Evolutionary conservation across 202 grass and related monocot species (phyloP), one percentile per base, ranked within the genome.

Genomic region (Digitaria exilis): DNA sequence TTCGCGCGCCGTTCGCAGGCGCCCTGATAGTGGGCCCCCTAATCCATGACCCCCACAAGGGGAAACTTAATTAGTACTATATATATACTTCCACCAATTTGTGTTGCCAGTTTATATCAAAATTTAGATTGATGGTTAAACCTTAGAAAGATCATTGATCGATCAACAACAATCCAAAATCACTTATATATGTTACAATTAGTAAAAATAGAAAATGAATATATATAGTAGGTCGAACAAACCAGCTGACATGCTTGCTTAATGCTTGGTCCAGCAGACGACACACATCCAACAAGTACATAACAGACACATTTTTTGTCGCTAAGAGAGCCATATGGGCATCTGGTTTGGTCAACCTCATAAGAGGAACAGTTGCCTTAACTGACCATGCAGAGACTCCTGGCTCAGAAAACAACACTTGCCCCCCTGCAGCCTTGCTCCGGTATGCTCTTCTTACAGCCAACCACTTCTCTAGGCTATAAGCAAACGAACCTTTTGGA

Each of bases 401-500:
- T 29, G 77, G 63, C 62, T 51, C 31, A 68, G n/a, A 55, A 17
- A 52, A 26, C 30, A 28, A 18, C 21, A 19, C 48, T 18, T 44
- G 8, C 16, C 39, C n/a, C n/a, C n/a, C n/a, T n/a, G n/a, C n/a
- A n/a, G n/a, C n/a, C 48, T 18, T 60, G 8, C 24, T 39, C 73
- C 24, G 13, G 3, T 19, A 18, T 32, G 43, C 42, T 48, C 15
- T 48, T 65, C 77, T 64, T 49, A 49, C n/a, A 79, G 45, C 77
- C 62, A 80, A 68, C 62, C 62, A 80, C 46, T 49, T 48, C 46
- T 67, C 77, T 41, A 70, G 67, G 54, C 37, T 56, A 37, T 22
- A 66, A 74, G 69, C 71, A 64, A 54, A 50, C 25, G 34, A 41
- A 73, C 80, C 49, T 56, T 69, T 69, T 29, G 64, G 39, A 69